Evolutionary conservation across 75 land plant genomes (phyloP).

Genomic region (Cunninghamia lanceolata): DNA sequence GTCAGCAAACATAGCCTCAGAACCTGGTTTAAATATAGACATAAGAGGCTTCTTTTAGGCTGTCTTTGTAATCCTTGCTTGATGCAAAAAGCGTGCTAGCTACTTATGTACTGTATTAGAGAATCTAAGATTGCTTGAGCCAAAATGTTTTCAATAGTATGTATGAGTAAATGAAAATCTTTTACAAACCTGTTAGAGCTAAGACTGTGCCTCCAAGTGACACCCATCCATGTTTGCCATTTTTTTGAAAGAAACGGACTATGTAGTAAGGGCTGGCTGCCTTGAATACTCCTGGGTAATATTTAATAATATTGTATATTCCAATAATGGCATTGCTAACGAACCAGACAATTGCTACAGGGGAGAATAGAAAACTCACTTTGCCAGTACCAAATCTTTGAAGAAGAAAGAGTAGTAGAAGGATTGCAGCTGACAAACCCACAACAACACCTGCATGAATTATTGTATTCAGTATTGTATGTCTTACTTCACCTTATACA

Average conservation of each 20-base stretch:
- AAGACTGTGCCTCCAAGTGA: conserved; percentile 36
- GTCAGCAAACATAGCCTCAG: conserved; percentile 78
- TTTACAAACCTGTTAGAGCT: conserved; percentile 44
- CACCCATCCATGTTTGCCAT: conserved; percentile 40
- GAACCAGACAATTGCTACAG: conserved; percentile 49
- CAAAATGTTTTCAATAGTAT: background rate
- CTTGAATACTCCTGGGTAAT: conserved; percentile 37
- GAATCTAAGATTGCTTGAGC: background rate
- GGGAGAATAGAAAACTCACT: conserved; percentile 55
- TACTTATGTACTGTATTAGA: background rate
- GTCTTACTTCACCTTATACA: background rate
- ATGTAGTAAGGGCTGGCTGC: conserved; percentile 50
- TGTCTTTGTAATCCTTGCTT: background rate
- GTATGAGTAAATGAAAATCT: background rate
- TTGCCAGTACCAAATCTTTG: conserved; percentile 47
- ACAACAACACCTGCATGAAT: conserved; percentile 30
- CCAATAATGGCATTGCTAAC: conserved; percentile 39
- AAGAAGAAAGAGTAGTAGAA: conserved; percentile 37
- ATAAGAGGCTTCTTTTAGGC: background rate
- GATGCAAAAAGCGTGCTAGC: background rate
- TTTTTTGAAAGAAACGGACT: conserved; percentile 23
- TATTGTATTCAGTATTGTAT: background rate
- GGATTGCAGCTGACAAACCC: conserved; percentile 29
- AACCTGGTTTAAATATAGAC: conserved; percentile 31
- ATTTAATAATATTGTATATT: conserved; percentile 38